Conservation (phyloP, 2,329 filamentous ascomycete species). For the Pseudogymnoascus sp. region DNA sequence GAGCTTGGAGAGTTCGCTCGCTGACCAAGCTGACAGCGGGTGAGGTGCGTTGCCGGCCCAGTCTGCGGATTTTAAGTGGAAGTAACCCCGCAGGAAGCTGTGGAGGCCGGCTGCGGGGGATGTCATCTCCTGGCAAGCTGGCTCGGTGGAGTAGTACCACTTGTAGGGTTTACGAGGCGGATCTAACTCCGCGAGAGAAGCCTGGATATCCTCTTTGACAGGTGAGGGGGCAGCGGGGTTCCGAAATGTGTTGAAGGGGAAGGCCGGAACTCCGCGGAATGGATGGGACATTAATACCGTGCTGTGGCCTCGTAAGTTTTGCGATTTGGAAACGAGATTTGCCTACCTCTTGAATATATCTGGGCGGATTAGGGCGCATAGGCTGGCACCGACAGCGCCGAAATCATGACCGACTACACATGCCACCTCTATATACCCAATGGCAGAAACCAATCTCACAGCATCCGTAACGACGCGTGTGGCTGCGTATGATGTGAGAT, state of each 20-base stretch:
- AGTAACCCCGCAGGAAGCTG: constrained; percentile 58
- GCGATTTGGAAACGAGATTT: background rate
- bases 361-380: constrained; percentile 54
- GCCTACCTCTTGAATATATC: constrained; percentile 53
- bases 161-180: constrained; percentile 63
- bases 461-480: constrained; percentile 56
- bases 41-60: constrained; percentile 49
- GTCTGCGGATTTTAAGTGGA: constrained; percentile 58
- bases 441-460: constrained; percentile 50
- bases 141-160: constrained; percentile 51
- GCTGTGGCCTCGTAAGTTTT: constrained; percentile 13
- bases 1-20: constrained; percentile 49
- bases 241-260: constrained; percentile 42
- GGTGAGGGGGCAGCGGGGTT: constrained; percentile 18
- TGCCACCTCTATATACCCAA: constrained; percentile 51
- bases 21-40: constrained; percentile 48
- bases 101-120: constrained; percentile 45
- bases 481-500: constrained; percentile 49
- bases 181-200: constrained; percentile 43
- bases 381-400: constrained; percentile 52
- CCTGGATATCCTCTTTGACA: constrained; percentile 42
- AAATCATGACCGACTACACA: constrained; percentile 63
- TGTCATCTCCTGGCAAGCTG: constrained; percentile 42
- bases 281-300: constrained; percentile 60
- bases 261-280: constrained; percentile 44